Evolutionary conservation across 345 rosid genomes (phyloP).

Genomic region (Psidium friedrichsthalianum): DNA sequence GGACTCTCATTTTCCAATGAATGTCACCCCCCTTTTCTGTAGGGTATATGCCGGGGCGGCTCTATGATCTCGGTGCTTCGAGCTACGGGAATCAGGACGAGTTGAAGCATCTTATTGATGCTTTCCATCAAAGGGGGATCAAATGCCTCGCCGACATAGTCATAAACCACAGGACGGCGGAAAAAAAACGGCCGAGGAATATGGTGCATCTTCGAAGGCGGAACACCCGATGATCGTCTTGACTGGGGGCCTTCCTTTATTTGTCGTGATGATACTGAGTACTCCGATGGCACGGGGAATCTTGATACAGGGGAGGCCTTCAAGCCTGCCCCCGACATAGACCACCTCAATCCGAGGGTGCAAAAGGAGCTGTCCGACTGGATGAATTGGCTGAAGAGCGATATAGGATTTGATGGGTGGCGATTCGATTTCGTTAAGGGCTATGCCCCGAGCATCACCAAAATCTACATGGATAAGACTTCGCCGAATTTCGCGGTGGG

Average conservation of each 20-base stretch:
- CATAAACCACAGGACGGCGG: slow-evolving; percentile 80
- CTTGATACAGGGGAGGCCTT: slow-evolving; percentile 48
- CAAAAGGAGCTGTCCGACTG: slow-evolving; percentile 66
- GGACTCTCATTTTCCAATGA: neutral
- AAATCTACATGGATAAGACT: slow-evolving; percentile 37
- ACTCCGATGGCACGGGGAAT: slow-evolving; percentile 59
- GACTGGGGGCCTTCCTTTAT: slow-evolving; percentile 84
- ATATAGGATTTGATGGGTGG: slow-evolving; percentile 72
- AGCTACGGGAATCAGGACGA: slow-evolving; percentile 54
- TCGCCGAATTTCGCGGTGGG: slow-evolving; percentile 67
- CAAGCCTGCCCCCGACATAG: slow-evolving; percentile 65
- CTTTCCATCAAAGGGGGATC: slow-evolving; percentile 41
- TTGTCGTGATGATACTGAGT: slow-evolving; percentile 36
- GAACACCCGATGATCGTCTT: slow-evolving; percentile 60
- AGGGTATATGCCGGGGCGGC: slow-evolving; percentile 91
- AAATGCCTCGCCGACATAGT: slow-evolving; percentile 79
- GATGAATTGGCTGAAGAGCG: slow-evolving; percentile 87
- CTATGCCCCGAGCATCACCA: slow-evolving; percentile 46
- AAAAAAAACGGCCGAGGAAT: slow-evolving; percentile 53
- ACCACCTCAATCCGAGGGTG: slow-evolving; percentile 60
- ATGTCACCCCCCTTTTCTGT: neutral
- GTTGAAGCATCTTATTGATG: slow-evolving; percentile 39
- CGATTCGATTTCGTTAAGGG: slow-evolving; percentile 65
- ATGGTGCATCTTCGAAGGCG: slow-evolving; percentile 74
- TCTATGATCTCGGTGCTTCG: slow-evolving; percentile 65